Conservation (phyloP, 129 eudicot species). For the Centella asiatica region DNA sequence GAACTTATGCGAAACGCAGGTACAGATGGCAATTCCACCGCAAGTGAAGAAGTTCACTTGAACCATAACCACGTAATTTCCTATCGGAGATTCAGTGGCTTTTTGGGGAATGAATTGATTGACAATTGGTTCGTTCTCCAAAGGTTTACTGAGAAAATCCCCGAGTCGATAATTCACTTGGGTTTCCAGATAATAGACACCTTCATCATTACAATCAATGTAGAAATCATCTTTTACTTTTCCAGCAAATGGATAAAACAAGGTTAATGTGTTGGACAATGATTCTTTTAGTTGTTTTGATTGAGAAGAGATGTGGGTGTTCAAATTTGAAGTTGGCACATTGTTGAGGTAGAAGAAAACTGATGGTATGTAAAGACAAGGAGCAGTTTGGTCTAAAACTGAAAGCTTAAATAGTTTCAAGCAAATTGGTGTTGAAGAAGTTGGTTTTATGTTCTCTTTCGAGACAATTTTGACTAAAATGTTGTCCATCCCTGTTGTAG, state of each 20-base stretch:
- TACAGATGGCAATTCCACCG: slow-evolving; percentile 6
- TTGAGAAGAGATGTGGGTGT: background rate
- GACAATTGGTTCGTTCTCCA: background rate
- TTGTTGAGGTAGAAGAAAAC: background rate
- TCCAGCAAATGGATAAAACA: slow-evolving; percentile 9
- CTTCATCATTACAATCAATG: slow-evolving; percentile 11
- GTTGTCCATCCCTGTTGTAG: background rate
- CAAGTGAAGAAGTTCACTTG: slow-evolving; percentile 6
- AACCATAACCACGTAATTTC: background rate
- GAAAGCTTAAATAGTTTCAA: slow-evolving; percentile 5
- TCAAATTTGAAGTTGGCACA: background rate
- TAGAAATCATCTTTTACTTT: background rate
- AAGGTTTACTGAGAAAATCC: slow-evolving; percentile 3
- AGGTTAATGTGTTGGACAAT: slow-evolving; percentile 1
- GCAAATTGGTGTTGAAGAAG: slow-evolving; percentile 2
- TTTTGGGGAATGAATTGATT: background rate
- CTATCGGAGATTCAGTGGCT: background rate
- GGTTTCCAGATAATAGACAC: background rate
- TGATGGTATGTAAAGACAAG: background rate
- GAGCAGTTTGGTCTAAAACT: background rate
- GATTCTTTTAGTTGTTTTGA: background rate
- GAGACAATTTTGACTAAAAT: background rate
- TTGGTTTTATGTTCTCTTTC: background rate
- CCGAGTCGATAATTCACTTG: background rate
- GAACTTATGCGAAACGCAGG: background rate